phyloP scores from a whole-genome alignment of 83 land plant species.

The Diphasiastrum complanatum region DNA sequence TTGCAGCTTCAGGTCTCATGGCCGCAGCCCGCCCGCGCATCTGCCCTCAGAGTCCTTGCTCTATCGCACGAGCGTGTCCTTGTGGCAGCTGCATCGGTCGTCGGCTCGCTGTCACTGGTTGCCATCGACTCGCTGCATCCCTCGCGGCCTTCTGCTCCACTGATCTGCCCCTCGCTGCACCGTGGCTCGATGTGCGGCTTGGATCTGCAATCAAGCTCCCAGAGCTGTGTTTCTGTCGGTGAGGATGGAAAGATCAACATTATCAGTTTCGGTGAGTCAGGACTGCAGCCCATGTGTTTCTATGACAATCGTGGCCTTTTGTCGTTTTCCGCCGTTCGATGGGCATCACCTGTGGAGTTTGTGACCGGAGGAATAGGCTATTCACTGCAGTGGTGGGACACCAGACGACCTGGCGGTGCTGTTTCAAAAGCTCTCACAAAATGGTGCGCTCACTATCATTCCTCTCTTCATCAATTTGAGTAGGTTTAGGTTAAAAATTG shows the following conservation, averaged over 20 bases:
- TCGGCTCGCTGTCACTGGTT: constrained; percentile 17
- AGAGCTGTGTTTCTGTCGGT: constrained; percentile 62
- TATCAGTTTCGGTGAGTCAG: constrained; percentile 37
- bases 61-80: constrained; percentile 1
- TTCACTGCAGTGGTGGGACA: constrained; percentile 93
- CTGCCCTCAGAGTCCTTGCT: constrained; percentile 18
- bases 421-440: constrained; percentile 56
- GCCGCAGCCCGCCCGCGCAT: constrained; percentile 18
- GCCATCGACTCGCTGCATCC: constrained; percentile 21
- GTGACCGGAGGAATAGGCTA: constrained; percentile 75
- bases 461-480: too few relatives aligned
- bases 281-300: constrained; percentile 32
- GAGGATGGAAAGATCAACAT: constrained; percentile 77
- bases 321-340: constrained; percentile 53
- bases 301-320: constrained; percentile 59
- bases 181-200: constrained; percentile 27
- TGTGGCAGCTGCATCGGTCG: constrained; percentile 9
- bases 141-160: constrained; percentile 20
- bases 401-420: constrained; percentile 66
- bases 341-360: constrained; percentile 83
- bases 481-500: too few relatives aligned
- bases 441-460: constrained; percentile 51
- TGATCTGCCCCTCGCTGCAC: constrained; percentile 26
- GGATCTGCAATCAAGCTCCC: constrained; percentile 29
- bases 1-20: constrained; percentile 22